Evolutionary conservation across 176 grass and related monocot genomes (phyloP).

Genomic region (Pontederia crassipes): DNA sequence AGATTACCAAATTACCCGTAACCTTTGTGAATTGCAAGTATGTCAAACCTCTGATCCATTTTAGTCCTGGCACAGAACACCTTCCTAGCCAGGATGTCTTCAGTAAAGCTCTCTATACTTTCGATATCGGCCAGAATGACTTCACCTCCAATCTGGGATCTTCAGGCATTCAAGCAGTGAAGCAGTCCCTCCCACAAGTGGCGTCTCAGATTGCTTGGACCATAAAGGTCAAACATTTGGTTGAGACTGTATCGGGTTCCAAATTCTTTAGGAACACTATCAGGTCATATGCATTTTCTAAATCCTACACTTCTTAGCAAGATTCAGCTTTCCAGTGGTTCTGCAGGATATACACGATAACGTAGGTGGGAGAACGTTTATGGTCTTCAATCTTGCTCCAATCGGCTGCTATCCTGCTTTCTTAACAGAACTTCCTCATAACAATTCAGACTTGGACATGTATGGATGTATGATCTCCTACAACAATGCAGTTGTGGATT

Average conservation of each 20-base stretch:
- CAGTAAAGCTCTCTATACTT: constrained; percentile 37
- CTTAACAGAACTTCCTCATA: constrained; percentile 28
- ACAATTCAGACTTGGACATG: constrained; percentile 26
- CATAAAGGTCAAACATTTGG: constrained; percentile 26
- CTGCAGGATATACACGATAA: constrained; percentile 41
- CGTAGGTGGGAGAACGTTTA: constrained; percentile 36
- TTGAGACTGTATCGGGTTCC: not conserved
- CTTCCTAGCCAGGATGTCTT: constrained; percentile 35
- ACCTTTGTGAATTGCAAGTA: not conserved
- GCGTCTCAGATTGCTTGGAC: constrained; percentile 46
- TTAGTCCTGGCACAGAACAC: not conserved
- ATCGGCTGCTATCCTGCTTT: constrained; percentile 66
- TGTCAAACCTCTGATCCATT: not conserved
- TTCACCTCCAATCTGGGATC: constrained; percentile 57
- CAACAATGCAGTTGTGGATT: constrained; percentile 35
- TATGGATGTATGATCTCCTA: constrained; percentile 53
- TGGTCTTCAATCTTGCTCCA: constrained; percentile 59
- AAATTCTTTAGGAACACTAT: too few species aligned
- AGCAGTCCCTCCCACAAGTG: constrained; percentile 43
- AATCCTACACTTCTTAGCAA: not conserved
- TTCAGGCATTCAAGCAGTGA: constrained; percentile 18
- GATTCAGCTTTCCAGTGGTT: not conserved
- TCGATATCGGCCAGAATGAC: constrained; percentile 85
- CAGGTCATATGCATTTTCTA: not conserved
- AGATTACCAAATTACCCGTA: too few species aligned